Percentiles rank a stretch among this genome's conserved stretches.
These are phyloP conservation scores for Alternaria novae-zelandiae DNA, from an alignment of 2,329 filamentous ascomycete genomes.

Conservation along the genomic window DNA sequence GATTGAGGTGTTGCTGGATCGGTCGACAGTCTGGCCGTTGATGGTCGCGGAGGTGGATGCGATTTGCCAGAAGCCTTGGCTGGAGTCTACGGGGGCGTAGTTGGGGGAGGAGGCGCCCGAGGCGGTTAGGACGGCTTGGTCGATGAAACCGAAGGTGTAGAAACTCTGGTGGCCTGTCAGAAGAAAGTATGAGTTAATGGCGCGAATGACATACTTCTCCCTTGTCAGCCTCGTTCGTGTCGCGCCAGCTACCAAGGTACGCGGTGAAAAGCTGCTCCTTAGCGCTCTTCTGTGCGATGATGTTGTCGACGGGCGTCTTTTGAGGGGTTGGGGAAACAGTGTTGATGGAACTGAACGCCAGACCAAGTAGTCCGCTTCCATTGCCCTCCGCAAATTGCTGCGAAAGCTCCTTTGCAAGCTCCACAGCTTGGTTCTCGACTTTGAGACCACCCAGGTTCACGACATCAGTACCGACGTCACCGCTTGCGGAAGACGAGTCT, in stretches of 20 bases:
- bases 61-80: slow-evolving; percentile 69
- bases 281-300: slow-evolving; percentile 33
- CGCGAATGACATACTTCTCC: slow-evolving; percentile 6
- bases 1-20: slow-evolving; percentile 49
- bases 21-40: slow-evolving; percentile 42
- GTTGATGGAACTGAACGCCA: slow-evolving; percentile 66
- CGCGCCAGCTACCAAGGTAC: slow-evolving; percentile 28
- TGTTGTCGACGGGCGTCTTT: slow-evolving; percentile 64
- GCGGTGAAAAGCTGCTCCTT: slow-evolving; percentile 23
- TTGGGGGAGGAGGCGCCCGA: slow-evolving; percentile 62
- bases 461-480: slow-evolving; percentile 68
- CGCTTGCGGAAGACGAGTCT: slow-evolving; percentile 66
- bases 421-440: slow-evolving; percentile 66
- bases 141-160: slow-evolving; percentile 61
- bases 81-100: slow-evolving; percentile 61
- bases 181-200: rapidly evolving
- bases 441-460: slow-evolving; percentile 65
- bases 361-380: slow-evolving; percentile 64
- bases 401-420: slow-evolving; percentile 66
- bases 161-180: slow-evolving; percentile 13
- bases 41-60: slow-evolving; percentile 60
- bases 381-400: slow-evolving; percentile 57
- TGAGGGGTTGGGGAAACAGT: slow-evolving; percentile 58
- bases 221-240: slow-evolving; percentile 24
- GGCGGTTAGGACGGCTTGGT: slow-evolving; percentile 47